Base-by-base conservation (phyloP, 2,329 filamentous ascomycete genomes). In the Truncatella angustata region DNA sequence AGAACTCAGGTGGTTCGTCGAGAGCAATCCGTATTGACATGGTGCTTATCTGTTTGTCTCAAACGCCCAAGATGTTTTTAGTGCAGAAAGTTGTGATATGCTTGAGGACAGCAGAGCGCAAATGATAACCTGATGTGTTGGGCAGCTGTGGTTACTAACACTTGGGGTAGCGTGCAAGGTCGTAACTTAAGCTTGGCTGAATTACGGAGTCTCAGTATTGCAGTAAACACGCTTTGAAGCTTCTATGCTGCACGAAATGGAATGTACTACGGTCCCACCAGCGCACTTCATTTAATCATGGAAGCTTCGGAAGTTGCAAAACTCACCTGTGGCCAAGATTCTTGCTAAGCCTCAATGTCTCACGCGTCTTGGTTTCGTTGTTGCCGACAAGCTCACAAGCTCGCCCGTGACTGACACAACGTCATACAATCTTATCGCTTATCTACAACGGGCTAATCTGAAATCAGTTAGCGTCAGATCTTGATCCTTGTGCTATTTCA, bases 21-120 rank as follows among this genome's bases (percentile, higher is more conserved):
- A 91, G 80, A 43, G 77, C 72, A 62, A 91, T 83, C 54, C 81
- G 78, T 63, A 89, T 81, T 45, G 85, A 84, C 85, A 88, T 88
- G 60, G 61, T 70, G 66, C 28, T 44, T 21, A 18, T 28, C 23
- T 34, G 26, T 37, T 32, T 32, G 28, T 9, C 7, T 32, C 28
- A n/a, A n/a, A n/a, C n/a, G n/a, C n/a, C n/a, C n/a, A n/a, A n/a
- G n/a, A n/a, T n/a, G n/a, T n/a, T n/a, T n/a, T n/a, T 32, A 32
- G 28, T 7, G 28, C 28, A 7, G 28, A 9, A 32, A 32, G 28
- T 14, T 14, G 28, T 9, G 28, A 32, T 32, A 32, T 32, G 28
- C 14, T 32, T 14, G 14, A 32, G 28, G 14, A 32, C 28, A 14
- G 14, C 9, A 9, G 9, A 11, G 18, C 9, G 36, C 18, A 20